Base-by-base conservation (phyloP, 108 stramenopile genomes). In the Phaeodactylum tricornutum region DNA sequence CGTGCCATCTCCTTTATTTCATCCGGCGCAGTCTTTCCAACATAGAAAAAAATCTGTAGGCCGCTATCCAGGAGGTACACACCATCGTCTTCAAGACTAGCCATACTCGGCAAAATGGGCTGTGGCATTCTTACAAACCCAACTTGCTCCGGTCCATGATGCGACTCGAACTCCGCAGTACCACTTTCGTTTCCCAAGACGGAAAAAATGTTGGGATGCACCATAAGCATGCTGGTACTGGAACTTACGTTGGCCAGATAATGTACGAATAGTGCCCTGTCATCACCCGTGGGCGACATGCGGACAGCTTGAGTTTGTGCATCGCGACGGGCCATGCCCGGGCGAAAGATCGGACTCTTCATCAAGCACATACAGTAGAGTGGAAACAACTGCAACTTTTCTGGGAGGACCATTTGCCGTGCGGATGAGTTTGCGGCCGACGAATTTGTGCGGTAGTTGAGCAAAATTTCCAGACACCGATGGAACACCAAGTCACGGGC, bases 351-450 rank as follows among this genome's bases (percentile, higher is more conserved):
- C 27, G 71, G 57, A 45, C 73, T 75, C 45, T 87, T 87, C 29
- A 72, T 21, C 23, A 83, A 44, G 49, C 74, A 57, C 55, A 94
- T 67, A 56, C 77, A 74, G 55, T 84, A 87, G 17, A 94, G 50
- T 16, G 96, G 96, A 24, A 94, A 74, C 35, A 91, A 60, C 55
- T 89, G 69, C 34, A 96, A 65, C 15, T 79, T 59, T 57, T 90
- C 90, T 14, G 97, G 95, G 11, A 95, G 76, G 24, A 94, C 64
- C 26, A 97, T 76, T 57, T 96, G 93, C 8, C 73, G 75, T 0
- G 44, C 27, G 21, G 86, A 63, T 2, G 81, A 72, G 20, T 68
- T 44, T 17, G 47, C 37, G 12, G 90, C 82, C 17, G 54, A 45
- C 47, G 84, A 82, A 38, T 79, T 41, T 48, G 62, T 22, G 35